Evolutionary conservation across 768 basidiomycete genomes (phyloP), one percentile per base, ranked within the genome.

Genomic region (Xerocomellus intermedius): DNA sequence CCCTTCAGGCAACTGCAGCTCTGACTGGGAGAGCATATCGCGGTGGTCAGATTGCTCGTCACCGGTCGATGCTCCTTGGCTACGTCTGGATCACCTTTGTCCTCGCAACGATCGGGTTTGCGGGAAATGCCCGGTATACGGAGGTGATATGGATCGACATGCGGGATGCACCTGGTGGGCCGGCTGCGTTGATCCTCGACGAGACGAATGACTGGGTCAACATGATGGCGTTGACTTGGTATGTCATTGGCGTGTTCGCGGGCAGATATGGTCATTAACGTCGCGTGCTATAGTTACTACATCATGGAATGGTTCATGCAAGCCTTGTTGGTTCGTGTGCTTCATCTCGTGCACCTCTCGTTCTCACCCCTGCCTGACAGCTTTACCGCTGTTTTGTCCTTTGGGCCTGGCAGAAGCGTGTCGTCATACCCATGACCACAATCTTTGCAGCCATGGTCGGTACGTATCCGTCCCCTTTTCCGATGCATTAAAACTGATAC

Each of bases 111-210:
- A 48, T 74, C 10, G 63, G 60, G 9, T 59, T 68, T 7, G 69
- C 55, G 8, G 54, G 42, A 2, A 65, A 72, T 24, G 55, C 60
- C 3, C 65, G 59, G 37, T 71, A 66, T 51, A 72, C 60, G 49
- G 65, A 56, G 21, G 62, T 68, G 70, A 66, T 71, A n/a, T 75
- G 55, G 59, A 70, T 72, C 21, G 69, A 73, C 36, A 8, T 67
- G 32, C 69, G 71, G 13, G 55, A 57, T 30, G 19, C 50, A 7
- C 38, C 53, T 0, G 59, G 58, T 37, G 59, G 58, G 5, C 50
- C 62, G 5, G 61, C 55, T 13, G 61, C 59, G 35, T 57, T 37
- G 47, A 55, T 62, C 35, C 45, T 52, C 8, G 33, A 48, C 4
- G 61, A 63, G 39, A 44, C 64, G 26, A 28, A 55, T 33, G 52